These are phyloP conservation scores for Plectranthus barbatus DNA, from an alignment of 257 asterid genomes.

Conservation along the genomic window DNA sequence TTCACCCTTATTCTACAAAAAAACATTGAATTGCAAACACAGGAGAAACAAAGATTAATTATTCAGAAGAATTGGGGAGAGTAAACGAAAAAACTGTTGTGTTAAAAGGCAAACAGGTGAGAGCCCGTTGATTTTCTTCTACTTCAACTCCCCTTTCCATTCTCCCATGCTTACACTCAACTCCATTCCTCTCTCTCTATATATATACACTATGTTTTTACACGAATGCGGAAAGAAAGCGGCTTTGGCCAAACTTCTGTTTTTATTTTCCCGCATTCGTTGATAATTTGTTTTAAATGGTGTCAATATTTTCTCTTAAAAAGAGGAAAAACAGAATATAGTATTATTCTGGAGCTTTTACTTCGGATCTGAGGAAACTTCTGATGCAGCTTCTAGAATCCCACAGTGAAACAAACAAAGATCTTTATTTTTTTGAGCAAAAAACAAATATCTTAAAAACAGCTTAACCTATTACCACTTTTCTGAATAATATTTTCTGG, in stretches of 20 bases:
- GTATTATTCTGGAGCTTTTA: constrained; percentile 38
- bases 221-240: constrained; percentile 29
- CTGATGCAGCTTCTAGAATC: constrained; percentile 37
- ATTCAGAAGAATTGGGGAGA: constrained; percentile 4
- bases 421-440: no score
- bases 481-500: not conserved
- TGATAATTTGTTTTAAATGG: not conserved
- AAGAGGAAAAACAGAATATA: not conserved
- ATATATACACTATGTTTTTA: constrained; percentile 9
- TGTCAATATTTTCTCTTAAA: not conserved
- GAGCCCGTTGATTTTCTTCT: constrained; percentile 14
- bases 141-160: constrained; percentile 12
- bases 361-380: constrained; percentile 80
- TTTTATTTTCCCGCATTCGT: not conserved
- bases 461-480: constrained; percentile 22
- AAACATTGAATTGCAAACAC: constrained; percentile 9
- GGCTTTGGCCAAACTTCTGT: constrained; percentile 15
- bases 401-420: constrained; percentile 49
- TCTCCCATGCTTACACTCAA: constrained; percentile 23
- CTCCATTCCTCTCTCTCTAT: constrained; percentile 19
- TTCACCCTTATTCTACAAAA: not conserved
- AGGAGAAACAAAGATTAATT: not conserved
- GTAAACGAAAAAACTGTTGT: not conserved
- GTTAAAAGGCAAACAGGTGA: constrained; percentile 1
- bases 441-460: no score